Conservation (phyloP, 768 basidiomycete species). For the Tricholoma saponaceum region DNA sequence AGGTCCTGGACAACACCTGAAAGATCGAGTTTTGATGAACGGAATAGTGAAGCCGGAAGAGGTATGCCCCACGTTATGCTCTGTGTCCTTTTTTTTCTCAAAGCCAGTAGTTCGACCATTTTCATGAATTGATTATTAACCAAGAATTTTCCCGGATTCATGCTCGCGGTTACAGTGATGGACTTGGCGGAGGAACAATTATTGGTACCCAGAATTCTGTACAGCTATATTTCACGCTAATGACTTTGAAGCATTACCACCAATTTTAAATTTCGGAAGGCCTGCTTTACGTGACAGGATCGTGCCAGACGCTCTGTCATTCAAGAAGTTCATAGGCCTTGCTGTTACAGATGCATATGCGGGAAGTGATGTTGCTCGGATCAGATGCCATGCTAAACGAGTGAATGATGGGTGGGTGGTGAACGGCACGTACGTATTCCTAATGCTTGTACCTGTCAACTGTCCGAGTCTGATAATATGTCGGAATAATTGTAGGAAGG, state of each 20-base stretch:
- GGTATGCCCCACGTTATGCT: conserved; percentile 28
- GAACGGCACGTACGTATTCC: conserved; percentile 62
- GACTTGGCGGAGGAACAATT: conserved; percentile 48
- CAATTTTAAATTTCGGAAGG: conserved; percentile 75
- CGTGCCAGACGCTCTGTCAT: conserved; percentile 51
- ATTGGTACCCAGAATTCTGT: conserved; percentile 20
- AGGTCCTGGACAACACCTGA: conserved; percentile 82
- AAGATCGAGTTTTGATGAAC: conserved; percentile 69
- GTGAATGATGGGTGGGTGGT: conserved; percentile 78
- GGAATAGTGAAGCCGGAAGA: conserved; percentile 76
- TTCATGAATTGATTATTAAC: conserved; percentile 73
- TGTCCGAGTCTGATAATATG: no score
- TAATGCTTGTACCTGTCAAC: background rate
- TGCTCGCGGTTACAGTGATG: conserved; percentile 77
- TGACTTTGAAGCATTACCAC: conserved; percentile 51
- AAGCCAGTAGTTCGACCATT: conserved; percentile 60
- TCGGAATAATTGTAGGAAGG: conserved; percentile 29
- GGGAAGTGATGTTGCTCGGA: conserved; percentile 67
- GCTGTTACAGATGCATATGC: conserved; percentile 89
- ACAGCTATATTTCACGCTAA: background rate
- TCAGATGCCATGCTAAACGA: conserved; percentile 67
- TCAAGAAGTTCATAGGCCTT: conserved; percentile 69
- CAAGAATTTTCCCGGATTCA: conserved; percentile 69
- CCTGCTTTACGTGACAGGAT: conserved; percentile 59
- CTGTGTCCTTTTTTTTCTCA: background rate